phyloP scores from a whole-genome alignment of 768 basidiomycete species.

The Cyclocybe cylindracea region DNA sequence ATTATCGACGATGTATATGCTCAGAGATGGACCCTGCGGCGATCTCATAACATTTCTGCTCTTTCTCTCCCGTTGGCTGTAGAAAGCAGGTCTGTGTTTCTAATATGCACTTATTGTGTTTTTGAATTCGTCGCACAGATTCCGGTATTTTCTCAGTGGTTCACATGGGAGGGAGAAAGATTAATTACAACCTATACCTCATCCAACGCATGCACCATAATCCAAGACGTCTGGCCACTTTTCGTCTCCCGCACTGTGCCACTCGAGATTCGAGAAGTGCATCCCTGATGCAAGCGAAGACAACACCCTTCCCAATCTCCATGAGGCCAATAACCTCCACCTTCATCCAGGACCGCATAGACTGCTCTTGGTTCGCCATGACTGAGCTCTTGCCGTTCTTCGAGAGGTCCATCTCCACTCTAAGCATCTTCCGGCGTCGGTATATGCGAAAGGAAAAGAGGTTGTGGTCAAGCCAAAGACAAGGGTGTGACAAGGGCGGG shows the following conservation, averaged over 20 bases:
- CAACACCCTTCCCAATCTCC: slow-evolving; percentile 28
- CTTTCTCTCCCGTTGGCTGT: no score
- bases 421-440: slow-evolving; percentile 18
- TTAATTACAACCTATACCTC: neutral
- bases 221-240: slow-evolving; percentile 30
- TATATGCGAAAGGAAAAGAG: no score
- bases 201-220: neutral
- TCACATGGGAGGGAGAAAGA: no score
- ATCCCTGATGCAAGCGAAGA: slow-evolving; percentile 18
- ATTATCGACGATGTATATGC: no score
- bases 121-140: no score
- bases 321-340: slow-evolving; percentile 28
- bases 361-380: slow-evolving; percentile 26
- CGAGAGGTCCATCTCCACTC: slow-evolving; percentile 20
- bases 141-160: no score
- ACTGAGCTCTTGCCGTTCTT: slow-evolving; percentile 27
- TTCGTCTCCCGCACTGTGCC: slow-evolving; percentile 27
- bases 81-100: no score
- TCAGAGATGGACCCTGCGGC: no score
- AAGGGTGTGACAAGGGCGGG: no score
- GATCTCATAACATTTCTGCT: no score
- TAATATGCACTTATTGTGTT: no score
- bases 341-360: slow-evolving; percentile 18
- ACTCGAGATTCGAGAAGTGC: slow-evolving; percentile 20
- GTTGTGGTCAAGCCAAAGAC: no score